phyloP scores from a whole-genome alignment of 2,329 filamentous ascomycete genomes.

The Scortechinia acanthostroma region DNA sequence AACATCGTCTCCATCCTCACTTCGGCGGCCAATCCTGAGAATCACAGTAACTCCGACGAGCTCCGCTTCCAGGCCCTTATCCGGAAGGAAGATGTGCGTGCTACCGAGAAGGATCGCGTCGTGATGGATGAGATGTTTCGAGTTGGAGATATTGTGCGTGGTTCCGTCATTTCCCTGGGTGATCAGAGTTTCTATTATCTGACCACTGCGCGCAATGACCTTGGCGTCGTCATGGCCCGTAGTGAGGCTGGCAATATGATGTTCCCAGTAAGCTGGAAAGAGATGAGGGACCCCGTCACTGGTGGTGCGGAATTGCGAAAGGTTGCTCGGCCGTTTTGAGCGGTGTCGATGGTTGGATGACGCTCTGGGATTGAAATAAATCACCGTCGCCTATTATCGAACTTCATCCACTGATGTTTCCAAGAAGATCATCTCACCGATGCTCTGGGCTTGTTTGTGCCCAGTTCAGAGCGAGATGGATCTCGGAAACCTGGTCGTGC shows the following conservation, averaged over 20 bases:
- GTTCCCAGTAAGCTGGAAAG: slow-evolving; percentile 2
- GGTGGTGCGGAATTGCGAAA: background rate
- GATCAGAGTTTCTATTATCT: slow-evolving; percentile 2
- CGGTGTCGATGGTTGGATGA: too few relatives aligned
- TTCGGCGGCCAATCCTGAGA: background rate
- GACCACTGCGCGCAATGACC: slow-evolving; percentile 1
- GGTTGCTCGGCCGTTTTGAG: background rate
- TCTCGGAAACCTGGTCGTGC: too few relatives aligned
- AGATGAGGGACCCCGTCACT: slow-evolving; percentile 2
- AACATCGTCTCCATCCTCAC: background rate
- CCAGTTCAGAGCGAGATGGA: too few relatives aligned
- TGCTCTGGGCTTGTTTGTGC: too few relatives aligned
- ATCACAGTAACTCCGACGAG: background rate
- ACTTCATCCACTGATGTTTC: too few relatives aligned
- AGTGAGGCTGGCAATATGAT: slow-evolving; percentile 2
- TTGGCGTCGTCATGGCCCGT: slow-evolving; percentile 1
- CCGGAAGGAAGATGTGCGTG: slow-evolving; percentile 1
- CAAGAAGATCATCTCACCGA: too few relatives aligned
- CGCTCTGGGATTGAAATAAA: too few relatives aligned
- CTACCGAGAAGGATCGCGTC: slow-evolving; percentile 2
- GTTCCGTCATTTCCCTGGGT: background rate
- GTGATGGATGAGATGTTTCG: slow-evolving; percentile 2
- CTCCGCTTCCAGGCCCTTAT: slow-evolving; percentile 1
- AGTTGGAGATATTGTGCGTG: slow-evolving; percentile 1
- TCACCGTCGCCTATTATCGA: too few relatives aligned